Evolutionary conservation across 1,284 basidiomycete species (phyloP), one percentile per base, ranked within the genome.

Genomic region (Naganishia cerealis): DNA sequence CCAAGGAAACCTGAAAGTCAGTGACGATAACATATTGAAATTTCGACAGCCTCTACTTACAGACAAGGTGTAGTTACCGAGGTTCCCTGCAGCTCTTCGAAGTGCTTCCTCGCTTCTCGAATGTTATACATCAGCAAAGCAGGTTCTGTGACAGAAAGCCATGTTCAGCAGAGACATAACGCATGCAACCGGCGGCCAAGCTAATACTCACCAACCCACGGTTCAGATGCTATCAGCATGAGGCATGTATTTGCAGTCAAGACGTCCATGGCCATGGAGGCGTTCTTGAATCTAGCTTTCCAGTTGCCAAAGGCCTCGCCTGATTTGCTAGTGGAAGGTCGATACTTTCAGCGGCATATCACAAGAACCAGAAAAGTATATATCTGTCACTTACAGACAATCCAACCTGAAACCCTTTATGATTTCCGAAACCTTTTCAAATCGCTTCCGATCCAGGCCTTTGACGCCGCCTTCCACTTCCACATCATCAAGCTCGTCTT

Each of bases 221-320:
- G 90, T 77, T 96, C 88, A 70, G 92, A 89, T 12, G 92, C 88
- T 42, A 99, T 86, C 68, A 80, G 66, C 67, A 95, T 86, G 75
- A 99, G 84, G 75, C 94, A 98, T 0, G 95, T 98, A 79, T 95
- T 97, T 74, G 87, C 86, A 15, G 95, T 98, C 81, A 99, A 85
- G 73, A 91, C 90, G 74, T 97, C 94, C 56, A 99, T 85, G n/a
- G 96, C 91, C 1, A 94, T 92, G 0, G 90, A 91, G 75, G 78
- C 78, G 21, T 77, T 92, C 86, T 72, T 87, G 82, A 71, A 92
- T 82, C 79, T 91, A 86, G 86, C 91, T 87, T 83, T 92, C 87
- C 69, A 94, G 81, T 78, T 78, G 29, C 88, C 33, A 61, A 63
- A 57, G 21, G 58, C 50, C 26, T 55, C 58, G 42, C 59, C 58